Percentiles rank a stretch among this genome's conserved stretches.
phyloP scores from a whole-genome alignment of 371 early-diverging fungal species.

The Circinella umbellata region DNA sequence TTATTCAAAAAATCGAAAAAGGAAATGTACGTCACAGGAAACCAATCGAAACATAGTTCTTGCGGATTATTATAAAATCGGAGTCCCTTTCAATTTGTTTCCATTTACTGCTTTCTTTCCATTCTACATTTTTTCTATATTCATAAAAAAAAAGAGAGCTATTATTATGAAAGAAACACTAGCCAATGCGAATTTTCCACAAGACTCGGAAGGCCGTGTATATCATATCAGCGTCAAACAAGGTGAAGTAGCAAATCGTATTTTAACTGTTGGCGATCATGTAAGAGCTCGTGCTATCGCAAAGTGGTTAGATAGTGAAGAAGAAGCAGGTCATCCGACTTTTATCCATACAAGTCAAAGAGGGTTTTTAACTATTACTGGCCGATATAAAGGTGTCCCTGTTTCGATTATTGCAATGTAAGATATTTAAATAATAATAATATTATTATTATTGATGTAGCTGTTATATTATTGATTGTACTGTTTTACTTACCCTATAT shows the following conservation, averaged over 20 bases:
- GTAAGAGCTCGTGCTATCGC: constrained; percentile 78
- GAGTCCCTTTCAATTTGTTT: background rate
- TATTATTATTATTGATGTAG: too few relatives aligned
- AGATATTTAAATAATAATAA: background rate
- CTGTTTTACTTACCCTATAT: constrained; percentile 8
- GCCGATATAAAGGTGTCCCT: constrained; percentile 79
- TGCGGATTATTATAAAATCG: background rate
- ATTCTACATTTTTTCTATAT: constrained; percentile 12
- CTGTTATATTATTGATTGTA: too few relatives aligned
- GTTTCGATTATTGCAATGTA: constrained; percentile 89
- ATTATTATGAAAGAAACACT: constrained; percentile 53
- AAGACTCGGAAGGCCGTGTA: constrained; percentile 79
- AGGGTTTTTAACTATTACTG: constrained; percentile 93
- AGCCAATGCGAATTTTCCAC: constrained; percentile 84
- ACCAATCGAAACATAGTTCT: too few relatives aligned
- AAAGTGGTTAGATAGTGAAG: constrained; percentile 60
- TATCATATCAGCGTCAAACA: constrained; percentile 85
- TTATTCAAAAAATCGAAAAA: too few relatives aligned
- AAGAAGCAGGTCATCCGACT: constrained; percentile 51
- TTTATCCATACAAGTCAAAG: constrained; percentile 74
- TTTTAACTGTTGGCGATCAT: constrained; percentile 94
- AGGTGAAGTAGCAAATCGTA: constrained; percentile 90
- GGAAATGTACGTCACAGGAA: too few relatives aligned
- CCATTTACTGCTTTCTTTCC: constrained; percentile 5
- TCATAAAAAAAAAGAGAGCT: background rate